phyloP scores from a whole-genome alignment of 257 asterid genomes.

The Fraxinus americana region DNA sequence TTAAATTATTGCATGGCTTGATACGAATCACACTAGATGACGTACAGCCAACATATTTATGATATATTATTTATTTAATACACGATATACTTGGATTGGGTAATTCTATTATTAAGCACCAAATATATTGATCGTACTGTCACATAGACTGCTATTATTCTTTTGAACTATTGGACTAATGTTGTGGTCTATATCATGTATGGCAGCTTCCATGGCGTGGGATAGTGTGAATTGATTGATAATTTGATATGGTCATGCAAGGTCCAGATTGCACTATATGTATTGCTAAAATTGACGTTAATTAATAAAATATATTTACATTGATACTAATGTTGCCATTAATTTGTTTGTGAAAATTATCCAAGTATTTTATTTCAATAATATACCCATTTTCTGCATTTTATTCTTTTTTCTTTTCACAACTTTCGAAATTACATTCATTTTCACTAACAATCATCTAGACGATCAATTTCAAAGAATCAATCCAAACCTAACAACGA shows the following conservation, averaged over 20 bases:
- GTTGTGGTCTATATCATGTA: not conserved
- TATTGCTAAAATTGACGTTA: not conserved
- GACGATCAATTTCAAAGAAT: not conserved
- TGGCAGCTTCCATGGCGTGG: conserved; percentile 65
- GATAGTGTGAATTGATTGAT: conserved; percentile 43
- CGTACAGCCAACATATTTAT: too few relatives aligned
- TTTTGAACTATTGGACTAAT: not conserved
- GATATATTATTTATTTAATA: too few relatives aligned
- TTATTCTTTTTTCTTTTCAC: not conserved
- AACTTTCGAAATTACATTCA: not conserved
- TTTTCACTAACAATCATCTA: not conserved
- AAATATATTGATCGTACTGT: too few relatives aligned
- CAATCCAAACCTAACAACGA: not conserved
- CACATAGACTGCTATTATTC: too few relatives aligned
- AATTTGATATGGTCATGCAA: not conserved
- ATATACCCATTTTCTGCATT: not conserved
- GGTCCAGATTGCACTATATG: not conserved
- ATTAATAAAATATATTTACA: not conserved
- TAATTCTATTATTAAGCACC: too few relatives aligned
- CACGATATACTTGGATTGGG: too few relatives aligned
- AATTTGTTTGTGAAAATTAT: not conserved
- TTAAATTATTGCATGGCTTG: too few relatives aligned
- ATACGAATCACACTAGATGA: too few relatives aligned
- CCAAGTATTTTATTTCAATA: not conserved
- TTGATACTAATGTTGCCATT: not conserved